Conservation (phyloP, 2,329 filamentous ascomycete species). For the Fusarium begoniae region DNA sequence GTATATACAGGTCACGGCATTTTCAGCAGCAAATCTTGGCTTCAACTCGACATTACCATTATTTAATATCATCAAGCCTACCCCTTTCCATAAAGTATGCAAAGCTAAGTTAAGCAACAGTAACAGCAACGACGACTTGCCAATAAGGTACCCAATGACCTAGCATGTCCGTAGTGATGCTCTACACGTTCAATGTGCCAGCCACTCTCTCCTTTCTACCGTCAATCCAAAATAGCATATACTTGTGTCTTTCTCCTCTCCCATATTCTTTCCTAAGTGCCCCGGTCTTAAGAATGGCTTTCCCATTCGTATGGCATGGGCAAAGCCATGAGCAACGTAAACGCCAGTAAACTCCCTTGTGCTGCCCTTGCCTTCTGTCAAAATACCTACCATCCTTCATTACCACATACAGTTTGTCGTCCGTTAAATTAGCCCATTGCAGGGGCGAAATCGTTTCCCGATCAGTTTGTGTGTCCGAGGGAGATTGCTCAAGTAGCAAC, state of each 20-base stretch:
- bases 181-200: constrained; percentile 1
- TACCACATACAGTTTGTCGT: constrained; percentile 29
- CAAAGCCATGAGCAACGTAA: constrained; percentile 23
- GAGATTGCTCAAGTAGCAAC: constrained; percentile 48
- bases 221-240: constrained; percentile 11
- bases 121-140: not conserved
- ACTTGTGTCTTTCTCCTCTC: constrained; percentile 22
- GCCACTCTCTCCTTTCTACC: constrained; percentile 1
- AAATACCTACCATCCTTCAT: constrained; percentile 34
- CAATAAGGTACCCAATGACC: constrained; percentile 34
- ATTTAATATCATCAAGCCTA: constrained; percentile 41
- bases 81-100: constrained; percentile 15
- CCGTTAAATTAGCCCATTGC: constrained; percentile 19
- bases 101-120: constrained; percentile 2
- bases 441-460: constrained; percentile 11
- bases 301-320: constrained; percentile 2
- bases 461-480: constrained; percentile 40
- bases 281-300: constrained; percentile 5
- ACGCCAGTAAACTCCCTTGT: constrained; percentile 41
- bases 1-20: not conserved
- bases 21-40: not conserved
- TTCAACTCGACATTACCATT: constrained; percentile 44
- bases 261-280: constrained; percentile 11
- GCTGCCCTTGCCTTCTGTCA: constrained; percentile 33
- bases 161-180: constrained; percentile 14